These are phyloP conservation scores for Escallonia herrerae DNA, from an alignment of 129 eudicot genomes.

Conservation along the genomic window DNA sequence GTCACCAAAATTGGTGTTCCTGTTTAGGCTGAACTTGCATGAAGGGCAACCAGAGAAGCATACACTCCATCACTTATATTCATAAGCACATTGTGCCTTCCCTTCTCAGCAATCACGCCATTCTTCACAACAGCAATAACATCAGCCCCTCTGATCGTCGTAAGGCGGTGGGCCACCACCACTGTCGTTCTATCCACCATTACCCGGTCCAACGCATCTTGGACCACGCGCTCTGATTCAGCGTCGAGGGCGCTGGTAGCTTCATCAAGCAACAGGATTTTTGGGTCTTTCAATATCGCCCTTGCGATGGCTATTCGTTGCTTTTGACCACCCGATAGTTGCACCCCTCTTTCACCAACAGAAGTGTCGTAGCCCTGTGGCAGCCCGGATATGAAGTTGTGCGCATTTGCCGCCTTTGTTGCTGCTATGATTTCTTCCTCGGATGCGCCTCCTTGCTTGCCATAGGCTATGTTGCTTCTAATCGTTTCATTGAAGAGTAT, in stretches of 20 bases:
- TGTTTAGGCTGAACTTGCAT: not conserved
- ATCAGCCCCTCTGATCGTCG: conserved; percentile 33
- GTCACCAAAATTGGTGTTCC: not conserved
- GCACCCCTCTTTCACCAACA: conserved; percentile 40
- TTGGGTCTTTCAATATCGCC: conserved; percentile 36
- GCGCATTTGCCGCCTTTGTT: conserved; percentile 33
- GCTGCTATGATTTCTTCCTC: conserved; percentile 35
- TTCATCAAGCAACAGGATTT: conserved; percentile 33
- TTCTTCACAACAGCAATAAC: conserved; percentile 36
- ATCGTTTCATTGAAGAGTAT: conserved; percentile 35
- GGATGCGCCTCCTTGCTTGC: conserved; percentile 27
- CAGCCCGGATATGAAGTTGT: conserved; percentile 29
- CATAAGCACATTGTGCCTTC: conserved; percentile 20
- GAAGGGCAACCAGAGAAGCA: conserved; percentile 26
- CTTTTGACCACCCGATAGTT: conserved; percentile 40
- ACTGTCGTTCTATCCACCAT: conserved; percentile 26
- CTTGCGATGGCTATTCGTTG: conserved; percentile 42
- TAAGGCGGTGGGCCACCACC: conserved; percentile 35
- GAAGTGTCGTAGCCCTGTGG: conserved; percentile 34
- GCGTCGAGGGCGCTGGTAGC: conserved; percentile 39
- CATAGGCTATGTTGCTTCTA: conserved; percentile 32
- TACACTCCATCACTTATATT: conserved; percentile 16
- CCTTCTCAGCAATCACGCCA: conserved; percentile 36
- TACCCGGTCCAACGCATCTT: conserved; percentile 31
- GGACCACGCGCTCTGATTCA: conserved; percentile 29